Percentiles rank a stretch among this genome's conserved stretches.
Evolutionary conservation across 1,284 basidiomycete species (phyloP).

Genomic region (Sanguinoderma infundibulare): DNA sequence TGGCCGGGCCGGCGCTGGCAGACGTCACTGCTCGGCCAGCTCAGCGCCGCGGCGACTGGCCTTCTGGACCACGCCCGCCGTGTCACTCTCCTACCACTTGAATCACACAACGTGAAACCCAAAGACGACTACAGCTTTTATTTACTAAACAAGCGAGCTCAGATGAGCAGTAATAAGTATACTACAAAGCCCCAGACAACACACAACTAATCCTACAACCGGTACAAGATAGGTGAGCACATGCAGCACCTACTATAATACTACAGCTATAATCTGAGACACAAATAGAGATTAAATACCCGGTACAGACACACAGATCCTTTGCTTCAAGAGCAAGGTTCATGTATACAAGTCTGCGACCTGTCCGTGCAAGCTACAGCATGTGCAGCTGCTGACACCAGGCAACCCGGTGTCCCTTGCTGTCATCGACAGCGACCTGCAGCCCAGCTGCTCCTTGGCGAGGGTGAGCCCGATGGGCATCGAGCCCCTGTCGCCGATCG

Average conservation of each 20-base stretch:
- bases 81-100: too few species aligned
- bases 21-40: slow-evolving; percentile 11
- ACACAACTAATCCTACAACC: neutral
- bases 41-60: neutral
- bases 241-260: neutral
- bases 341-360: neutral
- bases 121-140: too few species aligned
- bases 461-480: neutral
- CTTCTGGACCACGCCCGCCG: too few species aligned
- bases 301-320: neutral
- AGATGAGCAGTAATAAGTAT: too few species aligned
- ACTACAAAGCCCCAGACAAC: neutral
- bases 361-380: neutral
- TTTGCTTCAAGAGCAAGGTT: neutral
- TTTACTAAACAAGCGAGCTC: neutral
- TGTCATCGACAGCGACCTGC: neutral
- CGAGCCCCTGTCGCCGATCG: too few species aligned
- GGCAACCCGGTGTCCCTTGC: neutral
- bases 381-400: neutral
- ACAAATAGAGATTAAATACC: neutral
- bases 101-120: too few species aligned
- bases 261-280: neutral
- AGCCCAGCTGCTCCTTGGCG: neutral
- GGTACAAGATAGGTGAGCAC: neutral
- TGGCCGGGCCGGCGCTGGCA: neutral